Base-by-base conservation (phyloP, 345 rosid species). In the Carallia brachiata region DNA sequence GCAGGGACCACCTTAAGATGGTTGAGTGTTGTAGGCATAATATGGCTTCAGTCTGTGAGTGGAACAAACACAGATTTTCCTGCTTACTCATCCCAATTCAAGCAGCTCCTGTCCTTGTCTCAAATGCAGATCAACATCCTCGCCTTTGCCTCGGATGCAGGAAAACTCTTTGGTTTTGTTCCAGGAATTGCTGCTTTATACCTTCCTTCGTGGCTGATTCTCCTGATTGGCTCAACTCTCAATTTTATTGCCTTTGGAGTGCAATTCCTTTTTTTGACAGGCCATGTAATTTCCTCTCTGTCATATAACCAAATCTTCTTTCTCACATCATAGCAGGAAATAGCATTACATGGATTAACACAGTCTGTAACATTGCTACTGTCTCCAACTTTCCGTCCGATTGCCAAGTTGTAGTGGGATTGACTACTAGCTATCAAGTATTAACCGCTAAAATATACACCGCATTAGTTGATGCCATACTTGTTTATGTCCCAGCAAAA, bases 271-370 rank as follows among this genome's bases (percentile, higher is more conserved):
- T 84, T 81, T 79, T 36, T 91, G 62, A 77, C 80, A 10, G 63
- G 76, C 30, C 73, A 76, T 7, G 55, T 19, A n/a, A 74, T 89
- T 75, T 52, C 83, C 5, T 72, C 80, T 9, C 79, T 87, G 5
- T 79, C 93, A 8, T 94, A 91, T 52, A 47, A 48, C 1, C 86
- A 75, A 15, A 71, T 94, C 13, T 89, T 89, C 80, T 37, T 80
- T 17, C 87, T 94, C 48, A 83, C 16, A 79, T 89, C n/a, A 13
- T 91, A 10, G 93, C 93, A 7, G 98, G 97, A 58, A 91, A 91
- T 71, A 89, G 98, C 70, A 88, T 94, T 18, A 89, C 96, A 44
- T 94, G 96, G 97, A 84, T 94, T 82, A 94, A 94, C 82, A 91
- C 97, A 0, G 98, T 88, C 18, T 86, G 89, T 50, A 89, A 87